These are phyloP conservation scores for Trichosporon sp. DNA, from an alignment of 1,284 basidiomycete genomes.

Conservation along the genomic window DNA sequence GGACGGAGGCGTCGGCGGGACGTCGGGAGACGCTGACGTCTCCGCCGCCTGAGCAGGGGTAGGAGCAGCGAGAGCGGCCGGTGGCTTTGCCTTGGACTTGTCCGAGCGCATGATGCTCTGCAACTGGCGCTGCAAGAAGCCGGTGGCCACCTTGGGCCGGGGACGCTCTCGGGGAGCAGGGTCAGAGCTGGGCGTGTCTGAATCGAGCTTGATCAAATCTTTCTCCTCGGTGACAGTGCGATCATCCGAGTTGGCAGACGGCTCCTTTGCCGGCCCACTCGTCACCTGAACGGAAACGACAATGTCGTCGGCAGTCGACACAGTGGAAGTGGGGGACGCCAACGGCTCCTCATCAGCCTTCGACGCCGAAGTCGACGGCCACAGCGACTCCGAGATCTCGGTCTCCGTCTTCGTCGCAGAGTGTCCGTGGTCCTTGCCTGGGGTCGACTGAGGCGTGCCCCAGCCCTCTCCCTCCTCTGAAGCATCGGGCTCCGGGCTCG, in stretches of 20 bases:
- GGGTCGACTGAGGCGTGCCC: slow-evolving; percentile 7
- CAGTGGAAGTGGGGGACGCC: not conserved
- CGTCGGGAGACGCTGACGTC: not conserved
- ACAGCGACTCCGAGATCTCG: not conserved
- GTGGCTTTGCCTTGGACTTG: not conserved
- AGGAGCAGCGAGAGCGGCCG: not conserved
- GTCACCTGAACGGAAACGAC: slow-evolving; percentile 2
- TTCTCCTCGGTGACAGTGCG: not conserved
- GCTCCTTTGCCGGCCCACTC: not conserved
- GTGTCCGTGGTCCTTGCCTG: slow-evolving; percentile 4
- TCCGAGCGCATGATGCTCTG: slow-evolving; percentile 25
- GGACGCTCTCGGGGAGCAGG: not conserved
- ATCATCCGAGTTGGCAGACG: not conserved
- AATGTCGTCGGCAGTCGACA: slow-evolving; percentile 1
- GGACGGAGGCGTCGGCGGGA: not conserved
- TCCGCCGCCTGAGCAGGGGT: not conserved
- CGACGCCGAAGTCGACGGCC: not conserved
- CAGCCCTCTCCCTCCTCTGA: slow-evolving; percentile 5
- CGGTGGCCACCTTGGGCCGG: slow-evolving; percentile 5
- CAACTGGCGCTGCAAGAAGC: slow-evolving; percentile 23
- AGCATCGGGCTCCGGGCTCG: not conserved
- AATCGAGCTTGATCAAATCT: not conserved
- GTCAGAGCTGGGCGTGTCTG: not conserved
- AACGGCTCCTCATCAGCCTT: not conserved
- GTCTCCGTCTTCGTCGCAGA: slow-evolving; percentile 5